Percentiles rank a stretch among this genome's conserved stretches.
Evolutionary conservation across 352 stramenopile species (phyloP).

Genomic region (Globisporangium ultimum): DNA sequence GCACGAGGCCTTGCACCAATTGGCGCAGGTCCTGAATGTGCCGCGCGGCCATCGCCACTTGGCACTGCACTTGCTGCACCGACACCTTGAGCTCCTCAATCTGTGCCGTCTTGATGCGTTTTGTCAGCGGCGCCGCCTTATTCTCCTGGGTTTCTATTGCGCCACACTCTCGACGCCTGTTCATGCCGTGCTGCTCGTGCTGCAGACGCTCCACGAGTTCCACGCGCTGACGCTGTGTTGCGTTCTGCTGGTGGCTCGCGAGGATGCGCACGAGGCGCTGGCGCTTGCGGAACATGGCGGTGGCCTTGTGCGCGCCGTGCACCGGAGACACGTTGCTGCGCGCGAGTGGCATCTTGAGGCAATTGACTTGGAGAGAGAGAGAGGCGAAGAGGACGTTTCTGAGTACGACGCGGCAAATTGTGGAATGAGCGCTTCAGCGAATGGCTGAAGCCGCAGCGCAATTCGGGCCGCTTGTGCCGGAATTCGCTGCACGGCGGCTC

Average conservation of each 20-base stretch:
- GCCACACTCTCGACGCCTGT: conserved; percentile 4
- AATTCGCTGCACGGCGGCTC: conserved; percentile 5
- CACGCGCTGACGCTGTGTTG: not conserved
- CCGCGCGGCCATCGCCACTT: conserved; percentile 6
- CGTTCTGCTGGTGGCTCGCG: conserved; percentile 3
- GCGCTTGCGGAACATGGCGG: conserved; percentile 18
- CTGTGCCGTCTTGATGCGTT: not conserved
- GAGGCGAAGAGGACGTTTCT: no score
- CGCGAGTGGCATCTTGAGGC: conserved; percentile 9
- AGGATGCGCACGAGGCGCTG: not conserved
- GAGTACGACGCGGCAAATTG: not conserved
- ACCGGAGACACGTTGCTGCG: conserved; percentile 16
- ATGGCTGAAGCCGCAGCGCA: no score
- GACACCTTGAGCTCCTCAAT: conserved; percentile 5
- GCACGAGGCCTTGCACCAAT: not conserved
- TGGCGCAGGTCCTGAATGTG: conserved; percentile 13
- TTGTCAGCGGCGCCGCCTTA: not conserved
- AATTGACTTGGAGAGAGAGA: not conserved
- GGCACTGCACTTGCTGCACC: conserved; percentile 6
- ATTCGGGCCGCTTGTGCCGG: not conserved
- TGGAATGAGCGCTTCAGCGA: conserved; percentile 4
- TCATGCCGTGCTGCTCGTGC: conserved; percentile 4
- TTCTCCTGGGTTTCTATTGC: not conserved
- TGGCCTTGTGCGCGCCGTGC: conserved; percentile 14
- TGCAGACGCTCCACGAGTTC: conserved; percentile 8